phyloP scores from a whole-genome alignment of 2,329 filamentous ascomycete genomes.

The Piedraia hortae region DNA sequence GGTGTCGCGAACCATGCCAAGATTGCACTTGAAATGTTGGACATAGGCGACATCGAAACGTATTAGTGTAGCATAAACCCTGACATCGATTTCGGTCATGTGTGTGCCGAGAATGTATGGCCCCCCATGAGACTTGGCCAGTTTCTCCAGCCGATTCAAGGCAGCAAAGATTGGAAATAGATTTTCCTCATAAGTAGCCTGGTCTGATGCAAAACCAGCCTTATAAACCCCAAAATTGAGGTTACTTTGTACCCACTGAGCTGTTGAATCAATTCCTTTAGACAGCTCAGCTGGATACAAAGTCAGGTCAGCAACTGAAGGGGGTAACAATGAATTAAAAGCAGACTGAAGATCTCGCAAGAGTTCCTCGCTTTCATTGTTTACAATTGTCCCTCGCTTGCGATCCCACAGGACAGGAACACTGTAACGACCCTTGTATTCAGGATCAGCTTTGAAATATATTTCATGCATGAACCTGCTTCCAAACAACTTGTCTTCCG shows the following conservation, averaged over 20 bases:
- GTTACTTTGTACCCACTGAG: conserved; percentile 26
- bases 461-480: conserved; percentile 32
- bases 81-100: conserved; percentile 32
- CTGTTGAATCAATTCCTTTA: conserved; percentile 24
- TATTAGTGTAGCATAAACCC: conserved; percentile 29
- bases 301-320: conserved; percentile 17
- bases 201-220: conserved; percentile 28
- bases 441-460: conserved; percentile 32
- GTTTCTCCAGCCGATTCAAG: conserved; percentile 28
- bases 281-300: conserved; percentile 26
- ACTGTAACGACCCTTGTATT: conserved; percentile 32
- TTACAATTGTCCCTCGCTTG: conserved; percentile 26
- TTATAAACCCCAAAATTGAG: conserved; percentile 34
- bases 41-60: conserved; percentile 33
- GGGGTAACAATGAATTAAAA: conserved; percentile 24
- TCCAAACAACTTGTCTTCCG: conserved; percentile 29
- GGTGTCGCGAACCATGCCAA: conserved; percentile 28
- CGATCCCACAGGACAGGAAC: conserved; percentile 37
- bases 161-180: conserved; percentile 29
- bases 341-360: conserved; percentile 29
- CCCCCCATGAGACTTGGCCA: conserved; percentile 20
- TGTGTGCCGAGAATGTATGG: conserved; percentile 28
- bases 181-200: conserved; percentile 27
- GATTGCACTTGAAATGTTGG: conserved; percentile 39
- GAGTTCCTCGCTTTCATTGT: conserved; percentile 32